Conservation (phyloP, 495 filamentous ascomycete species). For the Hyaloscypha variabilis region DNA sequence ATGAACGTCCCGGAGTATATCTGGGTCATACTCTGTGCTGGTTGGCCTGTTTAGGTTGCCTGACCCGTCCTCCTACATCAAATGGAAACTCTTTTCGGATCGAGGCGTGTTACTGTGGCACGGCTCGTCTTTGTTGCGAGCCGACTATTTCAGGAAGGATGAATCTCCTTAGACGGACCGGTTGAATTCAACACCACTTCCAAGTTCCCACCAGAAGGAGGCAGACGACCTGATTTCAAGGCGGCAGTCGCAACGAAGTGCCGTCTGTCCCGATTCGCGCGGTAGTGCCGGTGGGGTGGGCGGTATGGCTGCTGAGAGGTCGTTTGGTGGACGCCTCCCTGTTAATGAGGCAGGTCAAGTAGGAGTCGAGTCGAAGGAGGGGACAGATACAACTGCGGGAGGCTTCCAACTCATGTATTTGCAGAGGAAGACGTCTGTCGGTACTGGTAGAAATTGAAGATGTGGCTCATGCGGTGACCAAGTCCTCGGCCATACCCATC, state of each 20-base stretch:
- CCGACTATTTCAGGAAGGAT: constrained; percentile 24
- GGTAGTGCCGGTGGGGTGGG: constrained; percentile 20
- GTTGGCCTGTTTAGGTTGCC: constrained; percentile 11
- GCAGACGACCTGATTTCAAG: constrained; percentile 13
- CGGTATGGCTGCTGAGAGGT: constrained; percentile 18
- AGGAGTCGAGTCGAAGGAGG: constrained; percentile 4
- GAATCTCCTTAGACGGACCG: constrained; percentile 18
- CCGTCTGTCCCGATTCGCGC: constrained; percentile 30
- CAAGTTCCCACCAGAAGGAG: constrained; percentile 17
- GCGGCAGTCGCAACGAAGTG: constrained; percentile 31
- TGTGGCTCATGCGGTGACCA: constrained; percentile 32
- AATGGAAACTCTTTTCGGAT: constrained; percentile 18
- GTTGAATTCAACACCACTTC: constrained; percentile 28
- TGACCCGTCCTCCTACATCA: constrained; percentile 17
- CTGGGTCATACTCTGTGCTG: constrained; percentile 31
- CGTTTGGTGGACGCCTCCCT: not conserved
- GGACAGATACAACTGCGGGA: constrained; percentile 16
- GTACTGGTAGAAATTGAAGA: constrained; percentile 24
- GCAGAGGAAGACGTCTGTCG: constrained; percentile 18
- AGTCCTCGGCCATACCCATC: constrained; percentile 29
- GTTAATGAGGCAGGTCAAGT: constrained; percentile 10
- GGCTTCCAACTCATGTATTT: constrained; percentile 3
- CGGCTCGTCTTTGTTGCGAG: constrained; percentile 15
- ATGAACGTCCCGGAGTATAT: constrained; percentile 29
- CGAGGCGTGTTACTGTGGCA: constrained; percentile 28